Conservation (phyloP, 1,139 yeast genomes). For the Nakaseomyces bracarensis region DNA sequence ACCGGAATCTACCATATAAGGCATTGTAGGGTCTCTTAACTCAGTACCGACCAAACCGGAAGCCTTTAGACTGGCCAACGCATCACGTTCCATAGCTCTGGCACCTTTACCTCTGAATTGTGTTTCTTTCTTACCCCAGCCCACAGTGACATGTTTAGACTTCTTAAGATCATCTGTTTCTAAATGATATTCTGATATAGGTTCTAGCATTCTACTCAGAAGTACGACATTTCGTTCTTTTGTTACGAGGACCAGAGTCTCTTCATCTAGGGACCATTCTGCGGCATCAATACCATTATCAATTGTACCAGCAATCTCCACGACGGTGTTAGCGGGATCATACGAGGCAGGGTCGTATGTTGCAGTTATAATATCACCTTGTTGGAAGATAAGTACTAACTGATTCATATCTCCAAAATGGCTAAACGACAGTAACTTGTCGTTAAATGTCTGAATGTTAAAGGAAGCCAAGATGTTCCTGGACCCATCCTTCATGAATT, state of each 20-base stretch:
- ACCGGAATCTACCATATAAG: conserved; percentile 64
- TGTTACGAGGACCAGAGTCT: conserved; percentile 65
- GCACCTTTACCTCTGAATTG: conserved; percentile 95
- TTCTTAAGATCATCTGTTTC: conserved; percentile 57
- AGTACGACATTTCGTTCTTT: conserved; percentile 53
- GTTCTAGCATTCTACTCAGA: conserved; percentile 72
- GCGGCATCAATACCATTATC: conserved; percentile 72
- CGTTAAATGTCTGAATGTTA: conserved; percentile 36
- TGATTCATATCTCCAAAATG: conserved; percentile 62
- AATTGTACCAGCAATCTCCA: conserved; percentile 77
- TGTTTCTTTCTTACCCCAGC: conserved; percentile 98
- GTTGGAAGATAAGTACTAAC: conserved; percentile 50
- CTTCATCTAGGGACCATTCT: conserved; percentile 88
- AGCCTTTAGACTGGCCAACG: conserved; percentile 42
- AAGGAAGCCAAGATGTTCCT: conserved; percentile 49
- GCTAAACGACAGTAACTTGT: conserved; percentile 40
- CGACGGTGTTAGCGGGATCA: conserved; percentile 46
- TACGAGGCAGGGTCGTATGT: conserved; percentile 44
- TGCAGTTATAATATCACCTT: conserved; percentile 64
- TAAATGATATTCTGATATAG: conserved; percentile 57
- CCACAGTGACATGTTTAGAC: conserved; percentile 87
- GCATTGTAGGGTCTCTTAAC: conserved; percentile 89
- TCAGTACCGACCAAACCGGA: conserved; percentile 59
- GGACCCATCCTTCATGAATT: conserved; percentile 52
- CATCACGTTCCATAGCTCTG: conserved; percentile 64